Conservation (phyloP, 495 filamentous ascomycete genomes). For the Xylaria bambusicola region DNA sequence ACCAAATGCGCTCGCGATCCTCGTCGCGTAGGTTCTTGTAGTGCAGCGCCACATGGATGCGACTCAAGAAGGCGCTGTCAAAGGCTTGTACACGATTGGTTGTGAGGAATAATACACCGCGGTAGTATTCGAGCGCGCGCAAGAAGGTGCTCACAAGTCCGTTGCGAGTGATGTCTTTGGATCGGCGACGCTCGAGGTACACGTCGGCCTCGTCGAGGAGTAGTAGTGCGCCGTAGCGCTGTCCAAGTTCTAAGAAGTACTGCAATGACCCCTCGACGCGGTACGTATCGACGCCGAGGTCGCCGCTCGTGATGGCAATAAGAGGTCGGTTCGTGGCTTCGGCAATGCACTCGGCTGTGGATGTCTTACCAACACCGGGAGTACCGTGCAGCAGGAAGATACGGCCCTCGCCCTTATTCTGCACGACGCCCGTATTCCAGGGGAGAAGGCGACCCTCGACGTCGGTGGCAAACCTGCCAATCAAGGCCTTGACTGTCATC, state of each 20-base stretch:
- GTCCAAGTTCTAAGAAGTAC: constrained; percentile 53
- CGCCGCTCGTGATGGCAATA: constrained; percentile 55
- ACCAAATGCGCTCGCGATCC: constrained; percentile 33
- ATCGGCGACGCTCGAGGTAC: constrained; percentile 50
- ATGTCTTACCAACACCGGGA: constrained; percentile 61
- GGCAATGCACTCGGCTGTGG: constrained; percentile 58
- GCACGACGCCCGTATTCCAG: constrained; percentile 11
- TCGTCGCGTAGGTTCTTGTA: constrained; percentile 33
- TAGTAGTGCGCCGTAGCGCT: constrained; percentile 53
- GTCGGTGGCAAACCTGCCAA: constrained; percentile 9
- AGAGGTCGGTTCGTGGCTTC: constrained; percentile 52
- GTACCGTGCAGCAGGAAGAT: constrained; percentile 44
- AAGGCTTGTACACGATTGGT: constrained; percentile 45
- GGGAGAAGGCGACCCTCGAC: constrained; percentile 5
- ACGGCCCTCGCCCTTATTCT: constrained; percentile 29
- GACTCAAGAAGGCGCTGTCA: constrained; percentile 37
- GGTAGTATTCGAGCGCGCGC: constrained; percentile 59
- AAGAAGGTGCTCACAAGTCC: constrained; percentile 56
- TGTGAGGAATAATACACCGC: constrained; percentile 51
- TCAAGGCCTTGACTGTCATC: constrained; percentile 11
- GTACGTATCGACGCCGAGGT: constrained; percentile 51
- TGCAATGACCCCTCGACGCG: constrained; percentile 51
- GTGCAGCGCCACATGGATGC: constrained; percentile 35
- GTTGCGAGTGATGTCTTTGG: constrained; percentile 53
- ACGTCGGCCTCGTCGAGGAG: constrained; percentile 57